A percentile compares a stretch with the other conserved stretches of the same genome.
These are phyloP conservation scores for Amaranthus hypochondriacus DNA, from an alignment of 148 eudicot genomes.

Conservation along the genomic window DNA sequence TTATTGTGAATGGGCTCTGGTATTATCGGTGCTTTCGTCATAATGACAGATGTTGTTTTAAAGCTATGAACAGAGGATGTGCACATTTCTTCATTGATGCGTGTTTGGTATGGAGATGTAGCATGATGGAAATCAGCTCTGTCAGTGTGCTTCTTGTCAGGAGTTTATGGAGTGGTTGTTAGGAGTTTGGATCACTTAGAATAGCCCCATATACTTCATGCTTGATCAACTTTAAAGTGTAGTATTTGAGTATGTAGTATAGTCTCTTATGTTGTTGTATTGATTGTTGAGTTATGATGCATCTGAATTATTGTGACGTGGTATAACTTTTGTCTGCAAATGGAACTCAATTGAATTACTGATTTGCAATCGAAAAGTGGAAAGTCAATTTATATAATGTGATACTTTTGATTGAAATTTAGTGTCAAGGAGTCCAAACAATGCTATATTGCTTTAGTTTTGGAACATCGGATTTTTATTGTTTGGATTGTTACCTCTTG, in stretches of 20 bases:
- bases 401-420: too few relatives aligned
- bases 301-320: too few relatives aligned
- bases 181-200: not conserved
- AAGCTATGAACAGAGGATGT: not conserved
- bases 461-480: not conserved
- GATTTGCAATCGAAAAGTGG: too few relatives aligned
- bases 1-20: too few relatives aligned
- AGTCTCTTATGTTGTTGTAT: too few relatives aligned
- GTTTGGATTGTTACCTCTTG: not conserved
- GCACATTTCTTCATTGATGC: not conserved
- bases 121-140: not conserved
- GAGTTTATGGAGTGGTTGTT: not conserved
- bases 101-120: not conserved
- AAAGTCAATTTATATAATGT: too few relatives aligned
- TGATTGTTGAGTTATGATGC: too few relatives aligned
- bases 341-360: too few relatives aligned
- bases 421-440: not conserved
- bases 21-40: too few relatives aligned
- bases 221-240: not conserved
- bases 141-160: not conserved
- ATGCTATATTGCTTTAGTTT: not conserved
- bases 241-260: not conserved
- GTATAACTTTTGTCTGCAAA: too few relatives aligned
- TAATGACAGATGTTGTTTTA: too few relatives aligned
- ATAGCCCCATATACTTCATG: not conserved